Evolutionary conservation across 306 rosid genomes (phyloP).

Genomic region (Mimosa bimucronata): DNA sequence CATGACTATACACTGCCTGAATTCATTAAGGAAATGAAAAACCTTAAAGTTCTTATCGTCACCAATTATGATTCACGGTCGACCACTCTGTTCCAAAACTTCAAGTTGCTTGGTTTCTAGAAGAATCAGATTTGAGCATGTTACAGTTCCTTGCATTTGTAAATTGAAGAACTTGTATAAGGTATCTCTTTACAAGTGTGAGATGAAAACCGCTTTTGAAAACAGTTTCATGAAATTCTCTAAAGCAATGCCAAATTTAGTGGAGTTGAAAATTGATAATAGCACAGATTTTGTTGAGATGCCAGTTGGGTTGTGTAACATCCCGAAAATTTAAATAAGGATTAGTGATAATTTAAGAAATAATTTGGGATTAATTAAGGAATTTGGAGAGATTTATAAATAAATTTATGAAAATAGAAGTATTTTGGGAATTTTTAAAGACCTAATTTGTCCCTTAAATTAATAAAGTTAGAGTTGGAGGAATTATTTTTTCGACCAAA

Average conservation of each 20-base stretch:
- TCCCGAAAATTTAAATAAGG: too few species aligned
- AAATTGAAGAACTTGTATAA: neutral
- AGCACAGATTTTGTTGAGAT: too few species aligned
- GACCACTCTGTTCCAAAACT: slow-evolving; percentile 17
- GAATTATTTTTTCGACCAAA: too few species aligned
- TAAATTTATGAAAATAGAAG: too few species aligned
- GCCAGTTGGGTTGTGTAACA: too few species aligned
- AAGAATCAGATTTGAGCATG: slow-evolving; percentile 40
- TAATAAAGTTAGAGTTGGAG: too few species aligned
- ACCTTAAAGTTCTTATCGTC: slow-evolving; percentile 34
- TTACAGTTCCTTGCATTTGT: slow-evolving; percentile 9
- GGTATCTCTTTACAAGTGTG: slow-evolving; percentile 1
- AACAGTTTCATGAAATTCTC: neutral
- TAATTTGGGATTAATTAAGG: too few species aligned
- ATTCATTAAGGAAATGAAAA: slow-evolving; percentile 20
- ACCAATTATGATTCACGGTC: slow-evolving; percentile 33
- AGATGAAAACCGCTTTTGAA: neutral
- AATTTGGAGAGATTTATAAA: too few species aligned
- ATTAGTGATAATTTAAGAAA: too few species aligned
- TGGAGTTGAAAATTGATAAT: slow-evolving; percentile 7
- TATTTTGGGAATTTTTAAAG: too few species aligned
- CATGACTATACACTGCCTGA: slow-evolving; percentile 34
- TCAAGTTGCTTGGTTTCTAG: slow-evolving; percentile 16
- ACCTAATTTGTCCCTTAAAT: too few species aligned
- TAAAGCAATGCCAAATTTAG: neutral